Percentiles rank a stretch among this genome's conserved stretches.
Conservation (phyloP, 345 rosid species). For the Nasturtium officinale region DNA sequence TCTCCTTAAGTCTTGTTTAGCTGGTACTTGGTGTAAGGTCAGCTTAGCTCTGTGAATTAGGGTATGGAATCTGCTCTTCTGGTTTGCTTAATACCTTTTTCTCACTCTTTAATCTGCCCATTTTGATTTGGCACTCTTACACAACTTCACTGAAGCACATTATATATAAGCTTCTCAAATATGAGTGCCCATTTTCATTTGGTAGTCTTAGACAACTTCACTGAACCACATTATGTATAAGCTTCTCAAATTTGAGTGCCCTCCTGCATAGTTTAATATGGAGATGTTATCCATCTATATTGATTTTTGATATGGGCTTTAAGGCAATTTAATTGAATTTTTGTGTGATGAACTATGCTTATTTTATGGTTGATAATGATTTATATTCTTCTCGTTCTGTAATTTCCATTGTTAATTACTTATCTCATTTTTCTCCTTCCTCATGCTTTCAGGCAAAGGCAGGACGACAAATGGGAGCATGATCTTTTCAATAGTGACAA, state of each 20-base stretch:
- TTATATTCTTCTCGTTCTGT: slow-evolving; percentile 11
- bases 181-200: slow-evolving; percentile 14
- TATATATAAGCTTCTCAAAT: background rate
- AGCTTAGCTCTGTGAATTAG: background rate
- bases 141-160: background rate
- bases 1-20: slow-evolving; percentile 24
- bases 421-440: background rate
- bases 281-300: background rate
- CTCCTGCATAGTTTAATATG: background rate
- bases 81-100: background rate
- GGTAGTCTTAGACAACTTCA: background rate
- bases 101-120: background rate
- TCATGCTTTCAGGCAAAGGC: slow-evolving; percentile 77
- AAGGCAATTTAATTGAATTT: slow-evolving; percentile 9
- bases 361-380: background rate
- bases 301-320: background rate
- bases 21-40: slow-evolving; percentile 5
- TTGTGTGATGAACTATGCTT: slow-evolving; percentile 9
- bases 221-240: background rate
- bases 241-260: background rate
- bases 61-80: background rate
- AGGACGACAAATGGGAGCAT: slow-evolving; percentile 98
- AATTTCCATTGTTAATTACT: slow-evolving; percentile 10
- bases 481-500: slow-evolving; percentile 68
- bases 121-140: background rate